These are phyloP conservation scores for Mortierella alpina DNA, from an alignment of 192 early-diverging fungal genomes.

Conservation along the genomic window DNA sequence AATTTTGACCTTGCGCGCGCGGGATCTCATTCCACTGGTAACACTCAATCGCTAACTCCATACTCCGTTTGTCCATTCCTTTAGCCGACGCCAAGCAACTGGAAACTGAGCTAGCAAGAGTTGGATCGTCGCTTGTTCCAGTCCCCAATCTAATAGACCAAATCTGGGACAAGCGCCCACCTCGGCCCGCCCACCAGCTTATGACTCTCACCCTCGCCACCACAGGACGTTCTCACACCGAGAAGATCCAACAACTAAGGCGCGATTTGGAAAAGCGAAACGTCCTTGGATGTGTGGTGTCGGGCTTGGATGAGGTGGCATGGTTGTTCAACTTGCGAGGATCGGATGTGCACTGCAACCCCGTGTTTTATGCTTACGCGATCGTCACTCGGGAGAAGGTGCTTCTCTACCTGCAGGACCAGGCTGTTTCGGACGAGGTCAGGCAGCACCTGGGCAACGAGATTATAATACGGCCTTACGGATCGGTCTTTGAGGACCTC, in stretches of 20 bases:
- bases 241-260: constrained; percentile 81
- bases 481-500: constrained; percentile 80
- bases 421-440: constrained; percentile 73
- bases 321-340: constrained; percentile 98
- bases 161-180: constrained; percentile 84
- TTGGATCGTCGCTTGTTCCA: constrained; percentile 73
- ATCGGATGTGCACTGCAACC: constrained; percentile 95
- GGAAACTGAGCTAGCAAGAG: constrained; percentile 60
- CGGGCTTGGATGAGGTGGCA: constrained; percentile 94
- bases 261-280: constrained; percentile 69
- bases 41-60: neutral
- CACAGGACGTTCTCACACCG: constrained; percentile 48
- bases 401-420: constrained; percentile 80
- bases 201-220: constrained; percentile 28
- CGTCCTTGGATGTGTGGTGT: constrained; percentile 79
- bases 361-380: constrained; percentile 94
- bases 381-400: constrained; percentile 75
- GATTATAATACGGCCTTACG: constrained; percentile 78
- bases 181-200: constrained; percentile 61
- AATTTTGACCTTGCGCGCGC: neutral
- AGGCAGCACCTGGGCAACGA: constrained; percentile 65
- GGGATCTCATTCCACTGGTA: neutral
- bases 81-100: constrained; percentile 67
- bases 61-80: neutral
- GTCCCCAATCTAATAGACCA: constrained; percentile 87